Evolutionary conservation across 306 rosid species (phyloP).

Genomic region (Amphicarpaea edgeworthii): DNA sequence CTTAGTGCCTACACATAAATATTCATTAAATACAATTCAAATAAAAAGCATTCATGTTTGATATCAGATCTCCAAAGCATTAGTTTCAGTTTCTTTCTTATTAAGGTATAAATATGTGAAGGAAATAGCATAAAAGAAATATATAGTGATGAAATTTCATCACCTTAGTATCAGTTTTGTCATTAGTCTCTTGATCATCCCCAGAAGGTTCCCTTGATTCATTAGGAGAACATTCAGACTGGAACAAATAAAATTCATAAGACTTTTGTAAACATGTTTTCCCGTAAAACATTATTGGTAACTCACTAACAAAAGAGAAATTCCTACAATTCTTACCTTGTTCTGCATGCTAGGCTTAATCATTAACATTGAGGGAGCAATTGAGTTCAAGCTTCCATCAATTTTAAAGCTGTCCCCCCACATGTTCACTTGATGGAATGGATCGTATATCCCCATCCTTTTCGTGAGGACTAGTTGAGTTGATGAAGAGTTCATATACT

Average conservation of each 20-base stretch:
- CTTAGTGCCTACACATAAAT: constrained; percentile 58
- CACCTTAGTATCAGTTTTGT: constrained; percentile 62
- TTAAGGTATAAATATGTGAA: constrained; percentile 21
- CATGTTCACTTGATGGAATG: constrained; percentile 71
- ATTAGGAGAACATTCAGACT: constrained; percentile 62
- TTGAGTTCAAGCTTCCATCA: constrained; percentile 55
- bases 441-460: constrained; percentile 82
- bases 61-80: constrained; percentile 29
- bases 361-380: constrained; percentile 55
- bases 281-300: constrained; percentile 23
- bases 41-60: not conserved
- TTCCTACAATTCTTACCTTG: constrained; percentile 53
- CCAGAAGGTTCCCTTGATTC: constrained; percentile 59
- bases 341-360: constrained; percentile 53
- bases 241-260: constrained; percentile 40
- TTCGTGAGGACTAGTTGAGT: constrained; percentile 59
- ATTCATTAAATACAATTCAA: constrained; percentile 22
- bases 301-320: constrained; percentile 13
- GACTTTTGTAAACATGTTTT: constrained; percentile 19
- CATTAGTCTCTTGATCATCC: constrained; percentile 63
- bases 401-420: constrained; percentile 68
- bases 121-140: constrained; percentile 4
- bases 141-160: constrained; percentile 20
- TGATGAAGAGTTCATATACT: constrained; percentile 74
- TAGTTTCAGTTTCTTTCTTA: not conserved